phyloP scores from a whole-genome alignment of 208 protist species.

The Trypanosoma mega region DNA sequence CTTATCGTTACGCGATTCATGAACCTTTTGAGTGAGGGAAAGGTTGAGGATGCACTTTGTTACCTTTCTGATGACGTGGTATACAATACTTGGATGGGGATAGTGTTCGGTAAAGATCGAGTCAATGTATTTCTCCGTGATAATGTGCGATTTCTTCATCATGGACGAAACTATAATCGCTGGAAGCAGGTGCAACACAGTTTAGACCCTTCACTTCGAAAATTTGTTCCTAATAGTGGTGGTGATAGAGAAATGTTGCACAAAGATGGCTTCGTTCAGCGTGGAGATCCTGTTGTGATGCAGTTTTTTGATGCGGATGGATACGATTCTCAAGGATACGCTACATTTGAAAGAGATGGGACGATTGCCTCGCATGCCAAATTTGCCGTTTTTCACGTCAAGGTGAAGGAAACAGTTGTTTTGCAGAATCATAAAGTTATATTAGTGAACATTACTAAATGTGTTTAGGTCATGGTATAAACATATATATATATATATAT shows the following conservation, averaged over 20 bases:
- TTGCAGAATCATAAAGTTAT: slow-evolving; percentile 54
- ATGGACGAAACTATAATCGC: slow-evolving; percentile 50
- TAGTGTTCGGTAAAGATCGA: slow-evolving; percentile 74
- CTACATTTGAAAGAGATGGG: slow-evolving; percentile 76
- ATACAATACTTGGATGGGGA: slow-evolving; percentile 77
- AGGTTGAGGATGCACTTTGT: slow-evolving; percentile 50
- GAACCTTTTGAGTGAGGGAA: slow-evolving; percentile 51
- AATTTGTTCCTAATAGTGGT: not conserved
- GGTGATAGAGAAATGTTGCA: not conserved
- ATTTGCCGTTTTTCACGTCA: slow-evolving; percentile 34
- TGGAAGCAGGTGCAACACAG: slow-evolving; percentile 79
- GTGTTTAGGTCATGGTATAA: slow-evolving; percentile 7
- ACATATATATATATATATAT: too few species aligned
- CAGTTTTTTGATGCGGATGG: slow-evolving; percentile 37
- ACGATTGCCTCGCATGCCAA: slow-evolving; percentile 49
- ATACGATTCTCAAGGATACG: slow-evolving; percentile 75
- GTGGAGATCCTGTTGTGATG: slow-evolving; percentile 2
- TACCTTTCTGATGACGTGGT: slow-evolving; percentile 75
- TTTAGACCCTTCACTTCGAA: slow-evolving; percentile 33
- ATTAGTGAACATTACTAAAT: slow-evolving; percentile 54
- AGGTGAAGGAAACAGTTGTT: slow-evolving; percentile 71
- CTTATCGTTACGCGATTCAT: slow-evolving; percentile 61
- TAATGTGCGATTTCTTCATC: slow-evolving; percentile 73
- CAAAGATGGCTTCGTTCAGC: not conserved
- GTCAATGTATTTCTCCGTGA: slow-evolving; percentile 75